Conservation (phyloP, 2,329 filamentous ascomycete species). For the Magnaporthales sp. region DNA sequence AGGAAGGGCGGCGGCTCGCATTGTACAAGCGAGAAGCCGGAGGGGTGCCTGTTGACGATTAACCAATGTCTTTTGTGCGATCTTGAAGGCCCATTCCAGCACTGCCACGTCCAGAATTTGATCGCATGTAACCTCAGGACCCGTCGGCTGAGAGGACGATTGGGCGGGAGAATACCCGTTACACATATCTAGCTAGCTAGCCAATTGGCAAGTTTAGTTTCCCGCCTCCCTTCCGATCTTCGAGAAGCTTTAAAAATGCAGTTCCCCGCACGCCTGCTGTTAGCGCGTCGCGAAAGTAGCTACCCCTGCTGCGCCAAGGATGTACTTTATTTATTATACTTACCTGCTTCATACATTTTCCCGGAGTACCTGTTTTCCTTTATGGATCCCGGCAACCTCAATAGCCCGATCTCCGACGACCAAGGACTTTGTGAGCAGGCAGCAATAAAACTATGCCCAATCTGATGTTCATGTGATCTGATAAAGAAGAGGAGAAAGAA, state of each 20-base stretch:
- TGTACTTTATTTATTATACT: background rate
- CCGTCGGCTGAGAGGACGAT: background rate
- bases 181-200: background rate
- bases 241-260: background rate
- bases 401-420: background rate
- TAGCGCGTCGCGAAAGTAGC: background rate
- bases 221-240: background rate
- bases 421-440: background rate
- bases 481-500: too few relatives aligned
- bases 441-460: background rate
- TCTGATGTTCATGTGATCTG: background rate
- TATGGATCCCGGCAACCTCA: background rate
- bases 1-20: too few relatives aligned
- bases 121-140: background rate
- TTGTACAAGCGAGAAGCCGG: background rate
- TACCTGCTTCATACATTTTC: background rate
- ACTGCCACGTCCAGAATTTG: background rate
- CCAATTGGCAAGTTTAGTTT: background rate
- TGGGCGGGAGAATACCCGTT: background rate
- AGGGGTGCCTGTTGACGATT: background rate
- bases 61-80: background rate
- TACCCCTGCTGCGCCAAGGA: background rate
- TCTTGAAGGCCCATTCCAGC: background rate
- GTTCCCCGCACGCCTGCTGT: background rate
- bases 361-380: background rate